Base-by-base conservation (phyloP, 257 asterid genomes). In the Gentiana macrophylla region DNA sequence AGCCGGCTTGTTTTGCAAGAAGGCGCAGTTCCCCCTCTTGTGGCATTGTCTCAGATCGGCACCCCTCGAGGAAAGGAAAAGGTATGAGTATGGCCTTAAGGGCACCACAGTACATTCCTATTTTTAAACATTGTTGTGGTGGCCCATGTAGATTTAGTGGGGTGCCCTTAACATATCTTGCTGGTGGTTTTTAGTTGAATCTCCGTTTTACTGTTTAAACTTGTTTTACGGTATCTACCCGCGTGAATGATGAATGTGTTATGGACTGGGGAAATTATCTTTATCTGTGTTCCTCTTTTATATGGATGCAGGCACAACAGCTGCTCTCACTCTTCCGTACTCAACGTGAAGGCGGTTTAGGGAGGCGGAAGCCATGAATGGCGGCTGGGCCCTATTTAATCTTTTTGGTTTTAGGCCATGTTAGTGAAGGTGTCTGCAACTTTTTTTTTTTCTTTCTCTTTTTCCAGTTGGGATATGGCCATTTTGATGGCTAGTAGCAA, bases 11-110 rank as follows among this genome's bases (percentile, higher is more conserved):
- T 92, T 66, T 69, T 92, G 79, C 95, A 81, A 69, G 98, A 92
- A 77, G 98, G 98, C 36, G 98, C 94, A 15, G 97, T 92, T 58
- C 98, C 98, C 6, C 94, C 98, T 53, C 95, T 92, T 7, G 97
- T 92, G 2, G 89, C 94, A 5, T 71, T 92, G 72, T 81, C 98
- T 35, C 98, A 81, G 70, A 76, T 89, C 3, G 99, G 99, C 35
- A 81, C 97, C 59, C 75, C 82, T 13, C 77, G 99, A 76, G 97
- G 94, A 44, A 87, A 84, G 77, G 97, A 85, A 62, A 92, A 92
- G 99, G 99, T 88, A 72, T 62, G 55, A 12, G 24, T 49, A 51
- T 53, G 9, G 46, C 49, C 45, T 24, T 33, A 9, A 6, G 53
- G 34, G 32, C 24, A 24, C 24, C 24, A 24, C 24, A 24, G 24